Conservation (phyloP, 2,329 filamentous ascomycete genomes). For the Aspergillus novofumigatus region DNA sequence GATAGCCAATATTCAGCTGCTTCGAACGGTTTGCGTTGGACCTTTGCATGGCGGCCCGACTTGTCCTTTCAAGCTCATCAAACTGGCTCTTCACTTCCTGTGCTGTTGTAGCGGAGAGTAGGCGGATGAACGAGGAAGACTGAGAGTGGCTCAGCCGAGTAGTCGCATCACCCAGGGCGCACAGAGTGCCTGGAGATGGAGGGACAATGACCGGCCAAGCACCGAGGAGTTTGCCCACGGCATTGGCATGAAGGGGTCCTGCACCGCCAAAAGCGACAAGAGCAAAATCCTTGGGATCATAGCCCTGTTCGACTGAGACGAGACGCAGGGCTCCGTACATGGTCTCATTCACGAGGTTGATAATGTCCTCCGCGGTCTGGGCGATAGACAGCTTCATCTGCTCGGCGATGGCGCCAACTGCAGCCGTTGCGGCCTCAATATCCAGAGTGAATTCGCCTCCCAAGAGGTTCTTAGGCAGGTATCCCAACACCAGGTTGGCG, state of each 20-base stretch:
- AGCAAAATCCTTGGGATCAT: constrained; percentile 49
- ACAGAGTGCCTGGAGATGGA: constrained; percentile 48
- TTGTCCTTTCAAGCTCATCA: constrained; percentile 33
- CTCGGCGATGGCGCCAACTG: constrained; percentile 42
- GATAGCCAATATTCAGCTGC: constrained; percentile 30
- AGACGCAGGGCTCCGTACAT: constrained; percentile 50
- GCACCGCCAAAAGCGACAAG: constrained; percentile 51
- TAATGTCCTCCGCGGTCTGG: constrained; percentile 47
- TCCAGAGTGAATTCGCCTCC: constrained; percentile 46
- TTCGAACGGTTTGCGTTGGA: constrained; percentile 18
- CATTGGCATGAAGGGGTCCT: constrained; percentile 50
- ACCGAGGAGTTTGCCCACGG: constrained; percentile 47
- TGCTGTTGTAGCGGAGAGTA: constrained; percentile 34
- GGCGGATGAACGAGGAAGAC: constrained; percentile 44
- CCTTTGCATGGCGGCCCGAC: constrained; percentile 36
- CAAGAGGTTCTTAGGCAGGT: constrained; percentile 44
- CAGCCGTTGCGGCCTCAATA: constrained; percentile 38
- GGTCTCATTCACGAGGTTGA: constrained; percentile 49
- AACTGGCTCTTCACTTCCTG: constrained; percentile 33
- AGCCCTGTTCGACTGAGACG: constrained; percentile 51
- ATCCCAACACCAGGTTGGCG: constrained; percentile 47
- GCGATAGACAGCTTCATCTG: constrained; percentile 44
- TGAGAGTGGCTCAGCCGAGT: constrained; percentile 48
- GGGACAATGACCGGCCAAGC: constrained; percentile 53
- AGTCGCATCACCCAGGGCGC: constrained; percentile 48